Conservation (phyloP, 192 early-diverging fungal species). For the Chytriomyces sp. region DNA sequence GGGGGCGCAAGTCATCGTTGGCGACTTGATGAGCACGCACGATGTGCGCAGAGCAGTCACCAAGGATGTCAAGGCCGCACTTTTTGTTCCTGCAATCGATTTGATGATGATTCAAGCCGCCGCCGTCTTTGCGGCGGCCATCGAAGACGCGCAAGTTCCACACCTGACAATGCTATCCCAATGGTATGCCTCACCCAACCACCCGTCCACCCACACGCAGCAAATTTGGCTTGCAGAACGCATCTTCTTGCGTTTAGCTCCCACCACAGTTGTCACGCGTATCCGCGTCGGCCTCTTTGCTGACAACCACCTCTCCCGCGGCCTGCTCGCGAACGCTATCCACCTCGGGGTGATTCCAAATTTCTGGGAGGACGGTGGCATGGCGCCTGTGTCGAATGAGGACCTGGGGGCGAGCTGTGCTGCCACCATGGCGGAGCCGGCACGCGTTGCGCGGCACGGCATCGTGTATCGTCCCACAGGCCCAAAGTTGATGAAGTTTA, state of each 20-base stretch:
- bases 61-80: conserved; percentile 1
- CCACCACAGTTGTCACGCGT: neutral
- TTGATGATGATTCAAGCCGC: conserved; percentile 2
- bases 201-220: neutral
- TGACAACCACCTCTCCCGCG: neutral
- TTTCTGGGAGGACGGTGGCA: neutral
- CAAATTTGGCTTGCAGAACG: conserved; percentile 1
- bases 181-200: neutral
- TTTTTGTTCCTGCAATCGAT: neutral
- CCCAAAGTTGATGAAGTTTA: too few relatives aligned
- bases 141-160: conserved; percentile 1
- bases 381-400: too few relatives aligned
- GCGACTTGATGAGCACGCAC: neutral
- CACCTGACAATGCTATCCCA: conserved; percentile 3
- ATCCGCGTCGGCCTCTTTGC: neutral
- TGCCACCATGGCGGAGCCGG: too few relatives aligned
- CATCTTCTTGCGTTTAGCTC: neutral
- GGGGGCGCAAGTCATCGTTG: neutral
- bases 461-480: too few relatives aligned
- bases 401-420: too few relatives aligned
- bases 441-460: too few relatives aligned
- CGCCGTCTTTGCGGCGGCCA: conserved; percentile 7
- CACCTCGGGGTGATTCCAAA: neutral
- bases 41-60: too few relatives aligned
- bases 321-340: neutral